Conservation (phyloP, 345 rosid genomes). For the Boechera divaricarpa region DNA sequence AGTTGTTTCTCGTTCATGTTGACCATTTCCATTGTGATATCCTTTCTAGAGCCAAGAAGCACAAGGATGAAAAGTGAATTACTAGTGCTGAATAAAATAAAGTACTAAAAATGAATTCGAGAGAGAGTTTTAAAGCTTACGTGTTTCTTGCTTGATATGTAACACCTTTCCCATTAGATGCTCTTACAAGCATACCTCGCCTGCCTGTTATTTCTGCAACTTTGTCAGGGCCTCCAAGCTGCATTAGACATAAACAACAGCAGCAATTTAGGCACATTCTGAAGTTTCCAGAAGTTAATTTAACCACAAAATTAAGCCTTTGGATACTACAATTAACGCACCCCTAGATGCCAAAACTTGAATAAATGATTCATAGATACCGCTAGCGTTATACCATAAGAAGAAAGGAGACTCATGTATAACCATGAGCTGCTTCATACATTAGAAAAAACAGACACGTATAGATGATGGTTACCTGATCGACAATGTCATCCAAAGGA, state of each 20-base stretch:
- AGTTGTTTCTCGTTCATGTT: conserved; percentile 98
- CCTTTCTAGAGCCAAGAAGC: conserved; percentile 68
- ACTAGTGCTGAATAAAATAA: conserved; percentile 26
- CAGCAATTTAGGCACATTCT: conserved; percentile 29
- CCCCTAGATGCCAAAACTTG: conserved; percentile 27
- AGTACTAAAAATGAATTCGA: conserved; percentile 11
- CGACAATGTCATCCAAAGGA: conserved; percentile 96
- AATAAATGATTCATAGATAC: conserved; percentile 31
- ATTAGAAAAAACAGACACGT: conserved; percentile 10
- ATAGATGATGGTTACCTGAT: conserved; percentile 65
- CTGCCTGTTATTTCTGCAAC: conserved; percentile 99
- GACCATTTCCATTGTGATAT: conserved; percentile 97
- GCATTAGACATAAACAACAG: conserved; percentile 44
- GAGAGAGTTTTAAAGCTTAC: conserved; percentile 55
- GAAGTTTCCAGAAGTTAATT: conserved; percentile 23
- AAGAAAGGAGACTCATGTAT: conserved; percentile 28
- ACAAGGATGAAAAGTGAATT: conserved; percentile 34
- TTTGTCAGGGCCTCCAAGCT: conserved; percentile 99
- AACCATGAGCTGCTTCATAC: conserved; percentile 23
- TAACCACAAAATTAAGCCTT: conserved; percentile 28
- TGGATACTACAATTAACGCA: conserved; percentile 25
- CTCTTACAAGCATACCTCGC: conserved; percentile 99
- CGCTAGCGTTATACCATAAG: conserved; percentile 19
- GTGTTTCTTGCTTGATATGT: conserved; percentile 96
- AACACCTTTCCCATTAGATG: conserved; percentile 93